Base-by-base conservation (phyloP, 2,329 filamentous ascomycete genomes). In the Fusarium duplospermum region DNA sequence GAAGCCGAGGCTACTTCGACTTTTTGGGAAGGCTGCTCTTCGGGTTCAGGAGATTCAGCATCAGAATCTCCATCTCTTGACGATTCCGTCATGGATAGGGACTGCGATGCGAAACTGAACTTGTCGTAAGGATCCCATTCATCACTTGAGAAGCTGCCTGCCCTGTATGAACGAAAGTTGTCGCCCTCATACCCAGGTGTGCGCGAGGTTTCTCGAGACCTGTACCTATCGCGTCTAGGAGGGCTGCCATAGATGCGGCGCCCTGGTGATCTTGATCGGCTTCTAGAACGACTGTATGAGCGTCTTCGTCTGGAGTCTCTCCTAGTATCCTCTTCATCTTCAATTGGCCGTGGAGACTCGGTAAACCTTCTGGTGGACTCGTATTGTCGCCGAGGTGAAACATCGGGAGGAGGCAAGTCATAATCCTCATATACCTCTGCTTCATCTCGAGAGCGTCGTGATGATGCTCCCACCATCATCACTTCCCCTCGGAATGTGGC, bases 91-190 rank as follows among this genome's bases (percentile, higher is more conserved):
- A 70, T 62, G 16, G 73, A 76, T 20, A 69, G 63, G 8, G 73
- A 62, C 8, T 76, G 71, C 22, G 76, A 69, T 22, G 70, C 66
- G 33, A 81, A 80, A 18, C 69, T 70, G 18, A 82, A 80, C 40
- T 78, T 79, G 24, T 81, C 80, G 38, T 80, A 76, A 11, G 76
- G 71, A 24, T 81, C 79, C 61, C 75, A 72, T 16, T 81, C 80
- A 27, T 80, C 77, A n/a, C 67, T 71, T 4, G 73, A 74, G 50
- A 71, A 54, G 29, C 75, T 75, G 6, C 50, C 58, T 16, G 45
- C 71, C 20, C 64, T 69, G 20, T 50, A 57, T 20, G 56, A 63
- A 22, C 22, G 29, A 10, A 57, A 57, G 54, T 65, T 62, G 10
- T 62, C 69, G 14, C 58, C 56, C 14, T 75, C 61, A 31, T 61